Percentiles rank a stretch among this genome's conserved stretches.
phyloP scores from a whole-genome alignment of 129 eudicot genomes.

The Lonicera japonica region DNA sequence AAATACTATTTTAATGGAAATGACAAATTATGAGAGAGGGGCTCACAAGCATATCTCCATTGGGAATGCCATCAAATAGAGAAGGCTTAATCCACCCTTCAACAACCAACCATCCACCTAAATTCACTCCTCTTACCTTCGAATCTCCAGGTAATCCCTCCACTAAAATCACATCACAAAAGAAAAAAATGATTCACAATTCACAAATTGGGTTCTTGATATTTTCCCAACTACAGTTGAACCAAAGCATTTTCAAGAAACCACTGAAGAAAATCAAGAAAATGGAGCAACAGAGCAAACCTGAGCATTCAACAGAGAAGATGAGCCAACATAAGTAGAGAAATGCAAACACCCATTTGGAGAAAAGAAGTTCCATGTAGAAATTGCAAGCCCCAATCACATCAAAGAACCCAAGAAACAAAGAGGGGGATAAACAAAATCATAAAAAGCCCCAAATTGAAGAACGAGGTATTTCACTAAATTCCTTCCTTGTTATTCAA shows the following conservation, averaged over 20 bases:
- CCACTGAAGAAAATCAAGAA: conserved; percentile 8
- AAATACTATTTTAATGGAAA: not conserved
- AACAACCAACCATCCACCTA: conserved; percentile 73
- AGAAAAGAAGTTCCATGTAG: conserved; percentile 40
- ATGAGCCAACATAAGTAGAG: conserved; percentile 30
- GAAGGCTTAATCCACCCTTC: conserved; percentile 82
- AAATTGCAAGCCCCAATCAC: conserved; percentile 21
- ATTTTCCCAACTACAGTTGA: not conserved
- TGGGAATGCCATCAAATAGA: conserved; percentile 62
- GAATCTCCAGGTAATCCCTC: conserved; percentile 54
- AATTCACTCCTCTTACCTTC: conserved; percentile 67
- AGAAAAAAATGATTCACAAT: conserved; percentile 4
- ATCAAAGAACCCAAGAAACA: conserved; percentile 12
- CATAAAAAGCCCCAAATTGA: not conserved
- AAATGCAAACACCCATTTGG: conserved; percentile 41
- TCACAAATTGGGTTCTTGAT: conserved; percentile 7
- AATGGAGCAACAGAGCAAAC: conserved; percentile 22
- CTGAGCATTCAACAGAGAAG: conserved; percentile 48
- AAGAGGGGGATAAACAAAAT: conserved; percentile 1
- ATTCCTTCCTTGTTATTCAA: conserved; percentile 29
- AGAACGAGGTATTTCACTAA: conserved; percentile 9
- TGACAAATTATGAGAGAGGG: not conserved
- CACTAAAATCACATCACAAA: conserved; percentile 26
- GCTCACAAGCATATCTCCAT: conserved; percentile 70
- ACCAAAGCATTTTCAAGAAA: conserved; percentile 1